Base-by-base conservation (phyloP, 345 rosid genomes). In the Kandelia obovata region DNA sequence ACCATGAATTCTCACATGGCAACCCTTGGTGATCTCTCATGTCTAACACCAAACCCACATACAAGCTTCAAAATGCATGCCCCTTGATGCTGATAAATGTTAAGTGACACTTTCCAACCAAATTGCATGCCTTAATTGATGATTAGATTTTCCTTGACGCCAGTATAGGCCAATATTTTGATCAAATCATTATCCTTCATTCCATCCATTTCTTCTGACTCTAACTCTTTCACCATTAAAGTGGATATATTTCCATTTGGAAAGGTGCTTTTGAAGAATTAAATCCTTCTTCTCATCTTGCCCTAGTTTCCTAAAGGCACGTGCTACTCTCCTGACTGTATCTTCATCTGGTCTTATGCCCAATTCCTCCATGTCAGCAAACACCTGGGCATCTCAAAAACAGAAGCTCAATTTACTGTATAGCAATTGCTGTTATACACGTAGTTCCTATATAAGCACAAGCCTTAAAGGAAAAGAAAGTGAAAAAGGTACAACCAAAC, bases 321-420 rank as follows among this genome's bases (percentile, higher is more conserved):
- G 72, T 2, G 87, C 92, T 53, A 94, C 77, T 83, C 85, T 91
- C 73, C 75, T 79, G 2, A 79, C 79, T 0, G 96, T 82, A 70
- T 91, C 88, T 81, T 91, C 95, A 21, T 94, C 96, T 52, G 92
- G 97, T 73, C 76, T 84, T 62, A 91, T 89, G 7, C 89, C 79
- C 72, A 94, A 75, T 81, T 91, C 97, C 78, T 94, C 97, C 97
- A 94, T 89, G 72, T 94, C 97, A 7, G 90, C 91, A 82, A 94
- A 94, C 17, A 89, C 90, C 98, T 92, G 63, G 10, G 67, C 34
- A 69, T 53, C 11, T 58, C 37, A 69, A 30, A 62, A 76, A 26
- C 17, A 11, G 43, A 58, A 68, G 31, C 46, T 10, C 59, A 60
- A 43, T 61, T 60, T 56, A 68, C 31, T 53, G 9, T 1, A 53